phyloP scores from a whole-genome alignment of 805 yeast species.

The Scheffersomyces stipitis region DNA sequence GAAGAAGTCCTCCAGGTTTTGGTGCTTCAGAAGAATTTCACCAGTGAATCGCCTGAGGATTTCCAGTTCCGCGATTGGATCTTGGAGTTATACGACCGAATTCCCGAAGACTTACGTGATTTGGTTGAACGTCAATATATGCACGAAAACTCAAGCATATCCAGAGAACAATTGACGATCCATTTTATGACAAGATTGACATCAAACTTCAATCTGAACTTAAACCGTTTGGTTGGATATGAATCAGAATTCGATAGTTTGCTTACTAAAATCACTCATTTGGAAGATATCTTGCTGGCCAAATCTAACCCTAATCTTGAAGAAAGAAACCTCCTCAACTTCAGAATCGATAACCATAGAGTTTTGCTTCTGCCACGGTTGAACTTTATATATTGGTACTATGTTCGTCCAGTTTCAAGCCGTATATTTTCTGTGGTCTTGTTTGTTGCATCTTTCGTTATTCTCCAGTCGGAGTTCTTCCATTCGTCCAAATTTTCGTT shows the following conservation, averaged over 20 bases:
- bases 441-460: slow-evolving; percentile 45
- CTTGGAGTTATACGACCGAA: slow-evolving; percentile 47
- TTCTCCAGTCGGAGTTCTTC: slow-evolving; percentile 72
- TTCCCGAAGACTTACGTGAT: slow-evolving; percentile 40
- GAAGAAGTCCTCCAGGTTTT: slow-evolving; percentile 63
- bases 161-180: slow-evolving; percentile 36
- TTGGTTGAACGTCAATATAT: slow-evolving; percentile 30
- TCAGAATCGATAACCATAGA: slow-evolving; percentile 17
- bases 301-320: slow-evolving; percentile 17
- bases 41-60: slow-evolving; percentile 26
- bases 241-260: slow-evolving; percentile 56
- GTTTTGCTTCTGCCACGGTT: slow-evolving; percentile 37
- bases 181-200: slow-evolving; percentile 52
- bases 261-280: slow-evolving; percentile 46
- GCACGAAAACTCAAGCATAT: slow-evolving; percentile 18
- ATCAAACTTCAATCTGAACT: slow-evolving; percentile 49
- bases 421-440: slow-evolving; percentile 45
- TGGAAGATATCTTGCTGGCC: slow-evolving; percentile 60
- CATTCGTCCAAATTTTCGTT: slow-evolving; percentile 68
- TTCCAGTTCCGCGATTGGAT: slow-evolving; percentile 63
- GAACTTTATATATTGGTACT: slow-evolving; percentile 41
- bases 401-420: slow-evolving; percentile 46
- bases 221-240: slow-evolving; percentile 52
- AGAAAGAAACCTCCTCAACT: slow-evolving; percentile 16
- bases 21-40: slow-evolving; percentile 48